Base-by-base conservation (phyloP, 352 stramenopile species). In the Phytophthora meadii region DNA sequence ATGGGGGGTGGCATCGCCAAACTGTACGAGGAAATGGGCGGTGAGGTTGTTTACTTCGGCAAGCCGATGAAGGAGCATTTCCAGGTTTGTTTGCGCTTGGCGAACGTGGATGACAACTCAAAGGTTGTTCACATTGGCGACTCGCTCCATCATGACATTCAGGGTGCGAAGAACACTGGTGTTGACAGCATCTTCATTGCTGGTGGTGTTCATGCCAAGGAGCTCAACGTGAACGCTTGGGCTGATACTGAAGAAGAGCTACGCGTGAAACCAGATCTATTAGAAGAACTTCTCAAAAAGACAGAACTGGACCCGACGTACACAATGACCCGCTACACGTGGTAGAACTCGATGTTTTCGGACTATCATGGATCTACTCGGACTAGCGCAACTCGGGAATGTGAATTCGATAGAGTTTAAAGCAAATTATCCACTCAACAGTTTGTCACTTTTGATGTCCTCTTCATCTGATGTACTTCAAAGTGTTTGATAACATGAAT, bases 31-130 rank as follows among this genome's bases (percentile, higher is more conserved):
- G 61, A 76, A 52, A 79, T 94, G 54, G 86, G 89, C 32, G 91
- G 91, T 4, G 46, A 68, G 17, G 84, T 91, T 27, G 50, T 83
- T 22, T 86, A 85, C 52, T 97, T 97, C 76, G 91, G 91, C 27
- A 97, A 97, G 58, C 91, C 91, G 6, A 73, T 89, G 52, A 75
- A 72, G 50, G 72, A 81, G 56, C 84, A 93, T 60, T 97, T 97
- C 50, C 66, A 93, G 32, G 78, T 85, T 11, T 88, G 78, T 39
- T 52, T 90, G 30, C 52, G 62, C 4, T 61, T 87, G 53, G 76
- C 76, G 2, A 47, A 61, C 17, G 60, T 72, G 19, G 60, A 39
- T 4, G 51, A 72, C 28, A 61, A 76, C 8, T 50, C 65, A 14
- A 75, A 79, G 22, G 79, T 90, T 4, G 65, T 88, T 25, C 79